These are phyloP conservation scores for Murraya koenigii DNA, from an alignment of 345 rosid genomes.

Conservation along the genomic window DNA sequence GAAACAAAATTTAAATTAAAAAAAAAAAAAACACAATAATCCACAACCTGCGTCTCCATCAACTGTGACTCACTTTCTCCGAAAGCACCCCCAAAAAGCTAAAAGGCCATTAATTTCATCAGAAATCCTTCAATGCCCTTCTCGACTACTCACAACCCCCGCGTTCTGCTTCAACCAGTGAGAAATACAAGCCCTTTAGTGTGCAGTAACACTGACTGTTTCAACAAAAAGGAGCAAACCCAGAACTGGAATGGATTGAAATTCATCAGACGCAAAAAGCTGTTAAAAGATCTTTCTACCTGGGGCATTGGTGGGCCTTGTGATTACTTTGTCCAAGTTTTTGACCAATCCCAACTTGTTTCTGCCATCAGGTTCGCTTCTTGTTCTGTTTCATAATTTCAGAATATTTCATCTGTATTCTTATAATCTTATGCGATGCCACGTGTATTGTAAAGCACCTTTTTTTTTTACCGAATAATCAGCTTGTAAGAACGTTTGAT, in stretches of 20 bases:
- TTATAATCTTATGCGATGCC: not conserved
- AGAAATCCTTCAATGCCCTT: not conserved
- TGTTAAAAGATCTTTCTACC: constrained; percentile 30
- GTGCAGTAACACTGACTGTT: not conserved
- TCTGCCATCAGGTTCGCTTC: constrained; percentile 31
- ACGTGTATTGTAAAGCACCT: not conserved
- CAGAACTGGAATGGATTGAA: constrained; percentile 19
- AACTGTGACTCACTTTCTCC: not conserved
- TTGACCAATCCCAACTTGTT: constrained; percentile 25
- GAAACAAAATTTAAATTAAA: too few species aligned
- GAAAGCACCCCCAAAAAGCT: not conserved
- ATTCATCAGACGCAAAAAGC: constrained; percentile 20
- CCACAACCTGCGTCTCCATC: not conserved
- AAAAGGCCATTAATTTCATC: too few species aligned
- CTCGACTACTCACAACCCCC: not conserved
- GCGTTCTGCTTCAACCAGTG: not conserved
- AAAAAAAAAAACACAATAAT: too few species aligned
- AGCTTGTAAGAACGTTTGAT: not conserved
- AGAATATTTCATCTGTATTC: not conserved
- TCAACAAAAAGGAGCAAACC: not conserved
- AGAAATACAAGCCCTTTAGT: not conserved
- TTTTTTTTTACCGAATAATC: not conserved
- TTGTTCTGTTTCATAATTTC: not conserved
- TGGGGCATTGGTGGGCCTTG: constrained; percentile 39
- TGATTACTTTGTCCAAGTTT: constrained; percentile 30